Conservation (phyloP, 805 yeast species). For the Maudiozyma bulderi region DNA sequence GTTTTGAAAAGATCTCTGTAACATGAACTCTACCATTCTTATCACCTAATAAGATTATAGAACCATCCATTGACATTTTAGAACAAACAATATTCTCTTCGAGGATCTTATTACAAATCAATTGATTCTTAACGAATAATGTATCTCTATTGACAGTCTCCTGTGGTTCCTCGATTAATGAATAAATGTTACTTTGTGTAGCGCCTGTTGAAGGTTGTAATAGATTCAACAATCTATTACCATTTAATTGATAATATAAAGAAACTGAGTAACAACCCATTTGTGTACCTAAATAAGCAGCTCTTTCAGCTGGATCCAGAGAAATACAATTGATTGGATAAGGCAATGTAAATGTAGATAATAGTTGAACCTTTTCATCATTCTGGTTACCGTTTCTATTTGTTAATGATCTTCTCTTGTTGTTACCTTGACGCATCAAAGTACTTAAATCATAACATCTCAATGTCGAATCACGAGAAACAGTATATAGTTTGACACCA, state of each 20-base stretch:
- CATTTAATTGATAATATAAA: conserved; percentile 24
- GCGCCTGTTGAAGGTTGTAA: conserved; percentile 37
- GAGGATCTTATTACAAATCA: conserved; percentile 16
- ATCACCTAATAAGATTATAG: conserved; percentile 65
- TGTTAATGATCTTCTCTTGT: conserved; percentile 3
- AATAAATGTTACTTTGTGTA: conserved; percentile 30
- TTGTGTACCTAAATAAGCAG: conserved; percentile 56
- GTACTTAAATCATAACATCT: conserved; percentile 51
- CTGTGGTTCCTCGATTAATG: conserved; percentile 36
- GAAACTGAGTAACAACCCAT: conserved; percentile 39
- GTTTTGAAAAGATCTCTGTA: conserved; percentile 63
- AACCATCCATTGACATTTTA: conserved; percentile 63
- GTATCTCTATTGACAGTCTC: conserved; percentile 8
- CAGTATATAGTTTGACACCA: conserved; percentile 58
- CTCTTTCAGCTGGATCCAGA: conserved; percentile 72
- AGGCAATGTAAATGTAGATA: conserved; percentile 67
- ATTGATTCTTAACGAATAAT: conserved; percentile 20
- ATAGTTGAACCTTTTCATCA: conserved; percentile 24
- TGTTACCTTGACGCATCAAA: neutral
- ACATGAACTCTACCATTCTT: conserved; percentile 54
- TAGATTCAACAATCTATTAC: conserved; percentile 38
- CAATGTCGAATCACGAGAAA: conserved; percentile 65
- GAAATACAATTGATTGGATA: conserved; percentile 47
- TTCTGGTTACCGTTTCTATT: neutral
- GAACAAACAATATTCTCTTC: conserved; percentile 41